Conservation (phyloP, 164 flowering plant genomes). For the Vitis rupestris region DNA sequence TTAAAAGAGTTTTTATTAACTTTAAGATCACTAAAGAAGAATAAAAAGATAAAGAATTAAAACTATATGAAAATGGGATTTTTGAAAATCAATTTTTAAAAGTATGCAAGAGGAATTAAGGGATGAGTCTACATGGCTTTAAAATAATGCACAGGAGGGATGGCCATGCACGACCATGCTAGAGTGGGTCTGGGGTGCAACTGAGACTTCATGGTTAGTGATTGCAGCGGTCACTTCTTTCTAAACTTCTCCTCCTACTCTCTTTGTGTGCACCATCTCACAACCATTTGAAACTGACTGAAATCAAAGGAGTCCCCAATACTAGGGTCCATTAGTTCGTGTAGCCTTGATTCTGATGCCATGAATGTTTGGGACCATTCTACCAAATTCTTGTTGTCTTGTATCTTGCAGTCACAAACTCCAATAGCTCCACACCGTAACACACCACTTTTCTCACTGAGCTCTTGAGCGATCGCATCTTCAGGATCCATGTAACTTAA, state of each 20-base stretch:
- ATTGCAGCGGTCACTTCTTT: too few relatives aligned
- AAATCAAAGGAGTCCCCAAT: conserved; percentile 60
- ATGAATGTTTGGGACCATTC: conserved; percentile 72
- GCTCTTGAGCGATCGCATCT: conserved; percentile 80
- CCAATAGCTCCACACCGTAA: conserved; percentile 85
- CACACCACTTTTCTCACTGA: conserved; percentile 97
- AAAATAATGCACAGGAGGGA: too few relatives aligned
- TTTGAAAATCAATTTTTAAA: too few relatives aligned
- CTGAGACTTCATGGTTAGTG: too few relatives aligned
- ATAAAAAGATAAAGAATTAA: too few relatives aligned
- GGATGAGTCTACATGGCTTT: too few relatives aligned
- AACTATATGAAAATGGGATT: too few relatives aligned
- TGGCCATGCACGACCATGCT: too few relatives aligned
- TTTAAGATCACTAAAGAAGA: too few relatives aligned
- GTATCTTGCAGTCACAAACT: conserved; percentile 72
- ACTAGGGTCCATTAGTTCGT: conserved; percentile 69
- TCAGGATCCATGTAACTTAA: conserved; percentile 92
- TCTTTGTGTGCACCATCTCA: conserved; percentile 88
- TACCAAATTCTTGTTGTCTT: conserved; percentile 79
- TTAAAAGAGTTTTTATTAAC: too few relatives aligned
- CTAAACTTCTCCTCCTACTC: conserved; percentile 18
- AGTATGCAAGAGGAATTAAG: too few relatives aligned
- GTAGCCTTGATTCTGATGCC: conserved; percentile 52
- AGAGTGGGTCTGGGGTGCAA: too few relatives aligned
- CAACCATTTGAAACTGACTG: conserved; percentile 71